phyloP scores from a whole-genome alignment of 768 basidiomycete genomes.

The Mycena floridula region DNA sequence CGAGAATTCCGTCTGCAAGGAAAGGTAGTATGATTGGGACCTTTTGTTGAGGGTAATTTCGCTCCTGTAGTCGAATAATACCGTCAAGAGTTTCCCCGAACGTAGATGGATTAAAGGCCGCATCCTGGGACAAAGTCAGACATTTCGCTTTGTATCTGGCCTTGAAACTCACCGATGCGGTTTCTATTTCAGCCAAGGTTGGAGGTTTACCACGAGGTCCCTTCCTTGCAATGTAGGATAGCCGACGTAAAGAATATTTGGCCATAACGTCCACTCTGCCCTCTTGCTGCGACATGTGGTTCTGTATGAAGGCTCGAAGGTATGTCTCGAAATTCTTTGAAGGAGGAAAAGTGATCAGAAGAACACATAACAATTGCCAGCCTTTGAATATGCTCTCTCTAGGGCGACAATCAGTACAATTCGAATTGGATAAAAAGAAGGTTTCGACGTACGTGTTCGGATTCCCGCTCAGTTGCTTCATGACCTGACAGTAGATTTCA shows the following conservation, averaged over 20 bases:
- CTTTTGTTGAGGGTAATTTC: slow-evolving; percentile 78
- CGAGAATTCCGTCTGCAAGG: slow-evolving; percentile 87
- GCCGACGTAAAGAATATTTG: slow-evolving; percentile 80
- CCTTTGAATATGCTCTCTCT: slow-evolving; percentile 87
- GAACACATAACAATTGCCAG: slow-evolving; percentile 89
- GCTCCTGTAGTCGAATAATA: slow-evolving; percentile 77
- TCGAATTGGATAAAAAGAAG: slow-evolving; percentile 1
- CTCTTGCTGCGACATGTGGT: slow-evolving; percentile 58
- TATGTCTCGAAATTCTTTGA: slow-evolving; percentile 90
- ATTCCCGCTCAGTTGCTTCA: slow-evolving; percentile 88
- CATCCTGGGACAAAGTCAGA: slow-evolving; percentile 44
- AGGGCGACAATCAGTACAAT: slow-evolving; percentile 4
- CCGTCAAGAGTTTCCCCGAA: slow-evolving; percentile 88
- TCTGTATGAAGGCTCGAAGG: slow-evolving; percentile 72
- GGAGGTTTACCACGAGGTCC: slow-evolving; percentile 86
- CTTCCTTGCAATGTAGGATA: slow-evolving; percentile 69
- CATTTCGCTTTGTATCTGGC: neutral
- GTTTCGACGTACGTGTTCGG: slow-evolving; percentile 57
- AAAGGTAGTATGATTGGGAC: slow-evolving; percentile 93
- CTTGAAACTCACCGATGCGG: slow-evolving; percentile 59
- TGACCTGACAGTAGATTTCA: slow-evolving; percentile 88
- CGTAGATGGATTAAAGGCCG: slow-evolving; percentile 91
- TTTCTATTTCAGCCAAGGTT: slow-evolving; percentile 81
- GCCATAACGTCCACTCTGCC: slow-evolving; percentile 87
- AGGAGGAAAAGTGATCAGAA: slow-evolving; percentile 88